Evolutionary conservation across 2,329 filamentous ascomycete genomes (phyloP).

Genomic region (Thelonectria olida): DNA sequence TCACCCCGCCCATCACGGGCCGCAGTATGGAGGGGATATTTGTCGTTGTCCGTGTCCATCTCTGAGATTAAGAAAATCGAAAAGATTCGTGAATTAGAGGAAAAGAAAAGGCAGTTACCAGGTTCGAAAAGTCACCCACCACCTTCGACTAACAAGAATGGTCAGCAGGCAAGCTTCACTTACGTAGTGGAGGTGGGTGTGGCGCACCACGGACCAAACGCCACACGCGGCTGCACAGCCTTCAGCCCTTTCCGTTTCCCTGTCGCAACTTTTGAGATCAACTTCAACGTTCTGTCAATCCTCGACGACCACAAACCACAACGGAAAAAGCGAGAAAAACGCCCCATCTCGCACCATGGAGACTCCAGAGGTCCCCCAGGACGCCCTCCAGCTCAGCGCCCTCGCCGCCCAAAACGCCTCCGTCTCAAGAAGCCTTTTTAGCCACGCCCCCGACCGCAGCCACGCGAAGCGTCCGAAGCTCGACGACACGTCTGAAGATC

Average conservation of each 20-base stretch:
- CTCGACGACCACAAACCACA: background rate
- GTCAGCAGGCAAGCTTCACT: slow-evolving; percentile 4
- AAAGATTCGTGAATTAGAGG: background rate
- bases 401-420: slow-evolving; percentile 49
- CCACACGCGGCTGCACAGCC: slow-evolving; percentile 45
- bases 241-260: slow-evolving; percentile 24
- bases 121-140: too few relatives aligned
- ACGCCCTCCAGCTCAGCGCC: slow-evolving; percentile 46
- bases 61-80: slow-evolving; percentile 5
- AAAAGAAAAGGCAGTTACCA: background rate
- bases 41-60: slow-evolving; percentile 56
- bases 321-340: background rate
- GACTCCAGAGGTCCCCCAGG: slow-evolving; percentile 43
- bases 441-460: slow-evolving; percentile 36
- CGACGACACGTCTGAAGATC: slow-evolving; percentile 46
- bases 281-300: slow-evolving; percentile 16
- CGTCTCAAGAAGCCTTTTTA: slow-evolving; percentile 45
- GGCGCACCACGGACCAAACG: slow-evolving; percentile 31
- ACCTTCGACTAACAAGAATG: too few relatives aligned
- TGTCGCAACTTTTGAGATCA: slow-evolving; percentile 36
- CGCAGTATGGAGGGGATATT: slow-evolving; percentile 88
- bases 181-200: slow-evolving; percentile 22
- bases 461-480: slow-evolving; percentile 51
- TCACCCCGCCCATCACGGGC: slow-evolving; percentile 85
- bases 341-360: slow-evolving; percentile 42